A percentile compares a stretch with the other conserved stretches of the same genome.
Conservation (phyloP, 345 rosid genomes). For the Populus euphratica region DNA sequence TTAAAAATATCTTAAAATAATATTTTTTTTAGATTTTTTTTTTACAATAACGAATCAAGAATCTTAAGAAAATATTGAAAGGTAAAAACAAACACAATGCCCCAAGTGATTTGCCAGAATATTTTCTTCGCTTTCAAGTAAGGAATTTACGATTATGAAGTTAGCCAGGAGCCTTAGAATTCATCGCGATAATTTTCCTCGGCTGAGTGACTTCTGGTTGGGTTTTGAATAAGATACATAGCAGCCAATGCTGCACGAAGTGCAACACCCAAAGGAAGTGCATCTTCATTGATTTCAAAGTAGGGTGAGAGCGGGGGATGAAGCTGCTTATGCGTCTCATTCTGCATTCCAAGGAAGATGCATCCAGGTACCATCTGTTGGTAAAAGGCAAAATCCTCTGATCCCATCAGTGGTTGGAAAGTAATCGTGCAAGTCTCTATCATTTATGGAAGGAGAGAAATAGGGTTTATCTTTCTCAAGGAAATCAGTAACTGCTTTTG, state of each 20-base stretch:
- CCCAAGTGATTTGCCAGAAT: neutral
- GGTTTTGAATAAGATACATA: slow-evolving; percentile 44
- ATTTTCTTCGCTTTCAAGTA: neutral
- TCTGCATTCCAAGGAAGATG: slow-evolving; percentile 66
- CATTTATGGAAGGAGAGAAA: slow-evolving; percentile 63
- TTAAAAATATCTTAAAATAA: too few relatives aligned
- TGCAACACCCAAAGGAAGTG: slow-evolving; percentile 80
- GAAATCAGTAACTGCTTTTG: slow-evolving; percentile 59
- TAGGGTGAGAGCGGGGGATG: slow-evolving; percentile 51
- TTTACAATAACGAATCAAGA: too few relatives aligned
- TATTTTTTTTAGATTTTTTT: too few relatives aligned
- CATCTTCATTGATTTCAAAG: slow-evolving; percentile 65
- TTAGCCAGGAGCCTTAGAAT: slow-evolving; percentile 29
- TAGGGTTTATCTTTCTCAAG: slow-evolving; percentile 36
- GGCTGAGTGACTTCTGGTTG: slow-evolving; percentile 25
- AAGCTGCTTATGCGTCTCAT: slow-evolving; percentile 34
- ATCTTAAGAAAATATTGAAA: too few relatives aligned
- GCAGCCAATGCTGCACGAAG: slow-evolving; percentile 84
- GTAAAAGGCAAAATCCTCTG: slow-evolving; percentile 88
- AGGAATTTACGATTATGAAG: neutral
- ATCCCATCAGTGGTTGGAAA: slow-evolving; percentile 72
- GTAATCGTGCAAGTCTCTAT: slow-evolving; percentile 47
- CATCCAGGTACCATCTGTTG: slow-evolving; percentile 46
- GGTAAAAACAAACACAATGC: neutral
- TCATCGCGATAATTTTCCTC: slow-evolving; percentile 47